phyloP scores from a whole-genome alignment of 78 protist species.

The Ministeria vibrans region DNA sequence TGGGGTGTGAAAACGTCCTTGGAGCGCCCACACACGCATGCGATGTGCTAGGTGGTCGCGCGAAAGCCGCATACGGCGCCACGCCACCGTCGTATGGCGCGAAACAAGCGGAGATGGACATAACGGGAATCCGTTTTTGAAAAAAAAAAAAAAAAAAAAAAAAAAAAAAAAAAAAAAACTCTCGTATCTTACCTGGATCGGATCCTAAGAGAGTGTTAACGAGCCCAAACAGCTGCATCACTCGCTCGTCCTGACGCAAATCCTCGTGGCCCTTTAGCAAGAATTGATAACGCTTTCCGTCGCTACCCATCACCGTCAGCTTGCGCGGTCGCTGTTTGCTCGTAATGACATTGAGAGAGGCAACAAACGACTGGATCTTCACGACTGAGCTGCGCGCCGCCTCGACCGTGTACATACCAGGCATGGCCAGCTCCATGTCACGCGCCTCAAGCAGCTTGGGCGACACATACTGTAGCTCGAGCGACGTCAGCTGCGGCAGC shows the following conservation, averaged over 20 bases:
- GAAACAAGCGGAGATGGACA: no score
- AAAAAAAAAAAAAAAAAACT: no score
- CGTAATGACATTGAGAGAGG: constrained; percentile 77
- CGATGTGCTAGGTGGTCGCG: no score
- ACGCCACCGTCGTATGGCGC: no score
- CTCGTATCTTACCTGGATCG: no score
- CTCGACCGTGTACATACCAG: constrained; percentile 67
- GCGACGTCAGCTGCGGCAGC: constrained; percentile 69
- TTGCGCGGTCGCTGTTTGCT: constrained; percentile 97
- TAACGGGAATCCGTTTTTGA: no score
- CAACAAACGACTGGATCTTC: constrained; percentile 73
- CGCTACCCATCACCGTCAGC: constrained; percentile 77
- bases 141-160: no score
- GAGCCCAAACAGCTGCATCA: constrained; percentile 95
- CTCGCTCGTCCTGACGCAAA: constrained; percentile 91
- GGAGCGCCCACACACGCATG: no score
- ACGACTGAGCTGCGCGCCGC: constrained; percentile 40
- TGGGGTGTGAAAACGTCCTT: no score
- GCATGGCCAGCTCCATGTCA: constrained; percentile 91
- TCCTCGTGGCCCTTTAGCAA: constrained; percentile 97
- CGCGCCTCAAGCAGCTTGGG: constrained; percentile 58
- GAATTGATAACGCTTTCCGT: constrained; percentile 75
- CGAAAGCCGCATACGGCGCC: no score
- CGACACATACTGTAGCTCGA: constrained; percentile 86
- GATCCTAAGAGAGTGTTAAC: constrained; percentile 88